A percentile compares a stretch with the other conserved stretches of the same genome.
Conservation (phyloP, 805 yeast genomes). For the Starmerella powellii region DNA sequence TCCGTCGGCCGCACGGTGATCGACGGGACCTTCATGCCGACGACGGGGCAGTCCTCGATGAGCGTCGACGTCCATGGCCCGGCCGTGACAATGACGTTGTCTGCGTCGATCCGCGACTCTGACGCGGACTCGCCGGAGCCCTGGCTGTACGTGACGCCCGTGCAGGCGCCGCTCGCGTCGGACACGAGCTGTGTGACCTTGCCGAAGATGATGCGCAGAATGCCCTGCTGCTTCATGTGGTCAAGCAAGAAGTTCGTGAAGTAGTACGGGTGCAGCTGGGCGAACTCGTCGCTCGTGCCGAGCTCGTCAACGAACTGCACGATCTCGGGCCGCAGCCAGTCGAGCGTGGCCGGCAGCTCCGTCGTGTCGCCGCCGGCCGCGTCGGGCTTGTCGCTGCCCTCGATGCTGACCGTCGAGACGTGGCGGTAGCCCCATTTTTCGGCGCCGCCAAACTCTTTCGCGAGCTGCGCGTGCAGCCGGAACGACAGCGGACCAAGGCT, state of each 20-base stretch:
- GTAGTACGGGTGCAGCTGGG: conserved; percentile 91
- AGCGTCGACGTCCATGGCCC: conserved; percentile 97
- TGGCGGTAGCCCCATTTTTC: conserved; percentile 88
- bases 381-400: conserved; percentile 37
- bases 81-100: conserved; percentile 69
- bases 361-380: conserved; percentile 3
- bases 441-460: conserved; percentile 70
- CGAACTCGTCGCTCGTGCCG: conserved; percentile 80
- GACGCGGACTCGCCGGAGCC: conserved; percentile 7
- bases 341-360: conserved; percentile 40
- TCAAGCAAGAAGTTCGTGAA: conserved; percentile 75
- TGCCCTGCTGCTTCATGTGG: conserved; percentile 69
- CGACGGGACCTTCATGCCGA: conserved; percentile 89
- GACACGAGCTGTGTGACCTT: conserved; percentile 60
- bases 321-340: conserved; percentile 60
- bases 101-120: conserved; percentile 39
- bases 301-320: conserved; percentile 64
- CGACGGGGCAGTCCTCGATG: conserved; percentile 84
- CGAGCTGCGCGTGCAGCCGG: conserved; percentile 68
- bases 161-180: conserved; percentile 54
- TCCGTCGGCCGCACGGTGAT: conserved; percentile 75
- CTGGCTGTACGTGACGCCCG: conserved; percentile 54
- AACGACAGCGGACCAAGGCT: conserved; percentile 85
- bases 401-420: conserved; percentile 72
- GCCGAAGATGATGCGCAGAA: conserved; percentile 75